These are phyloP conservation scores for Penicillium sp. DNA, from an alignment of 2,329 filamentous ascomycete species.

Conservation along the genomic window DNA sequence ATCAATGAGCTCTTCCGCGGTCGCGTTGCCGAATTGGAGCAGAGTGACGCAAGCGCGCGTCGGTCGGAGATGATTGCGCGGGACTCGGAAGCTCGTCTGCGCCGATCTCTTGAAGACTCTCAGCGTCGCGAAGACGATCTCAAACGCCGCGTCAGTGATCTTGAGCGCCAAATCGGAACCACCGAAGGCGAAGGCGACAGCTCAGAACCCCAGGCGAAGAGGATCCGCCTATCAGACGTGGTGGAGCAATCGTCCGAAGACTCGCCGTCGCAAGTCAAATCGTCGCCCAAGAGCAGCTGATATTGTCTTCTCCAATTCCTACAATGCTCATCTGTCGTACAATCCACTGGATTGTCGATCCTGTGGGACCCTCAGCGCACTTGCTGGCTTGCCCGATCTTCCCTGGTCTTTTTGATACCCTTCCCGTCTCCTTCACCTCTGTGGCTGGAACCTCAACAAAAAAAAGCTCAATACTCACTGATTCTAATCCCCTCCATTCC, in stretches of 20 bases:
- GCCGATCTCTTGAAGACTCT: constrained; percentile 65
- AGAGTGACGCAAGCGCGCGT: constrained; percentile 64
- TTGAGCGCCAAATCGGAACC: constrained; percentile 53
- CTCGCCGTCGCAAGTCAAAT: constrained; percentile 27
- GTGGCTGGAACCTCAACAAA: constrained; percentile 26
- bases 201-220: constrained; percentile 49
- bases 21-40: constrained; percentile 68
- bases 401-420: constrained; percentile 37
- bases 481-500: constrained; percentile 12
- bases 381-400: constrained; percentile 26
- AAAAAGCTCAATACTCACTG: constrained; percentile 20
- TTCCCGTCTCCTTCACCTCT: constrained; percentile 25
- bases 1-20: constrained; percentile 81
- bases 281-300: constrained; percentile 33
- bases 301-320: constrained; percentile 2
- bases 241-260: constrained; percentile 41
- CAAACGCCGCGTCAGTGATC: constrained; percentile 73
- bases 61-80: constrained; percentile 52
- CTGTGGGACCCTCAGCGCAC: constrained; percentile 3
- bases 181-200: constrained; percentile 19
- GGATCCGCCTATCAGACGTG: constrained; percentile 52
- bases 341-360: neutral
- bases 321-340: constrained; percentile 1
- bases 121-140: constrained; percentile 73
- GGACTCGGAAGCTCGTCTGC: constrained; percentile 52